Evolutionary conservation across 495 filamentous ascomycete species (phyloP).

Genomic region (Talaromyces wortmannii): DNA sequence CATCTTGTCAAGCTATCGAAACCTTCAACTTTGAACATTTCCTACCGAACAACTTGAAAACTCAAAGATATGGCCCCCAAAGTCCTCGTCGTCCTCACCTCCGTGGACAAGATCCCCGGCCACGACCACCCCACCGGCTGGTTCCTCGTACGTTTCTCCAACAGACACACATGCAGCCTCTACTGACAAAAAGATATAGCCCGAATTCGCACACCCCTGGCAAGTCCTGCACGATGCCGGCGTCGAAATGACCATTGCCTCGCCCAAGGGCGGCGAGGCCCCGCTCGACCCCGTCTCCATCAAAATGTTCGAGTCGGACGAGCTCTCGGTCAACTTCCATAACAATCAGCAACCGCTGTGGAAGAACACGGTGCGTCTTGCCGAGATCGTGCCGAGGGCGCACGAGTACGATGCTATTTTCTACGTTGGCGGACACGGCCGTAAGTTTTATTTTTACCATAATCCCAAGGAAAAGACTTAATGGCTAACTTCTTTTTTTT

Average conservation of each 20-base stretch:
- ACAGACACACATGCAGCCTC: not conserved
- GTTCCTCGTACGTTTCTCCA: constrained; percentile 47
- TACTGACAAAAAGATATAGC: constrained; percentile 25
- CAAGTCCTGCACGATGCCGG: constrained; percentile 46
- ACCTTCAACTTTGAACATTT: not conserved
- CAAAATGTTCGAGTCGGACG: constrained; percentile 51
- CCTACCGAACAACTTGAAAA: not conserved
- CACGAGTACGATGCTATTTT: constrained; percentile 63
- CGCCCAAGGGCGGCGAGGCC: constrained; percentile 59
- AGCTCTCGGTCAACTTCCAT: constrained; percentile 43
- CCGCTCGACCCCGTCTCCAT: constrained; percentile 62
- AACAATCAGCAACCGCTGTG: constrained; percentile 47
- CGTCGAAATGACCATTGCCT: constrained; percentile 52
- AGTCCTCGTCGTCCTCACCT: constrained; percentile 64
- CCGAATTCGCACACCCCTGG: constrained; percentile 68
- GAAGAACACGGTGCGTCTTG: constrained; percentile 53
- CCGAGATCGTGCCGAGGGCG: constrained; percentile 40
- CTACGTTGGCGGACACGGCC: constrained; percentile 74
- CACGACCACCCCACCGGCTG: constrained; percentile 54
- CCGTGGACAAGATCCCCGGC: constrained; percentile 44
- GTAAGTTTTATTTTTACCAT: constrained; percentile 27
- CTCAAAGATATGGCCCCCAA: constrained; percentile 36
- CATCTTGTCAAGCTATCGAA: too few species aligned
- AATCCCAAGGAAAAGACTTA: too few species aligned
- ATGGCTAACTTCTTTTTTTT: not conserved